Evolutionary conservation across 177 flowering plant genomes (phyloP).

Genomic region (Vitis hybrid): DNA sequence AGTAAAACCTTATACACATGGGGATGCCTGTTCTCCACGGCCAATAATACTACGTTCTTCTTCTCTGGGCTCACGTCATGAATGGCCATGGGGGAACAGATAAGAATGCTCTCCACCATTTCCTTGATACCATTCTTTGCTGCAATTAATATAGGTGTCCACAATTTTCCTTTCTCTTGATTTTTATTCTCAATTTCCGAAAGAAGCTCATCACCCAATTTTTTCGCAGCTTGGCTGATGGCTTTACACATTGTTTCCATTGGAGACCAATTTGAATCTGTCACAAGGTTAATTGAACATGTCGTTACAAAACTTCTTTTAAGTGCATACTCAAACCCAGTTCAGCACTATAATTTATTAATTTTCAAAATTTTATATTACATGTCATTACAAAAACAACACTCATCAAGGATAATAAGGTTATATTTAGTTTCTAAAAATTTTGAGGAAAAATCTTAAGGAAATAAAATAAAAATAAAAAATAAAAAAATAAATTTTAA

Average conservation of each 20-base stretch:
- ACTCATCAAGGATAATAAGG: too few species aligned
- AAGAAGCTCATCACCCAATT: background rate
- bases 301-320: too few species aligned
- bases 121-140: slow-evolving; percentile 42
- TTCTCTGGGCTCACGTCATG: slow-evolving; percentile 25
- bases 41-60: slow-evolving; percentile 25
- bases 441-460: too few species aligned
- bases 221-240: background rate
- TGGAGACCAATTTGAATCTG: background rate
- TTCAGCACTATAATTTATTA: too few species aligned
- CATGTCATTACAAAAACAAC: too few species aligned
- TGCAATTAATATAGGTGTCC: slow-evolving; percentile 34
- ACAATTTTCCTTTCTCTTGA: background rate
- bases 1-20: slow-evolving; percentile 18
- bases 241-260: too few species aligned
- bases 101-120: slow-evolving; percentile 34
- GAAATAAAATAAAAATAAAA: too few species aligned
- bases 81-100: slow-evolving; percentile 31
- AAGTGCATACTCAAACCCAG: too few species aligned
- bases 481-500: too few species aligned
- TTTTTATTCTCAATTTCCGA: background rate
- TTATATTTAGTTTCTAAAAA: too few species aligned
- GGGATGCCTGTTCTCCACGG: slow-evolving; percentile 30
- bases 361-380: too few species aligned
- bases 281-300: background rate